Base-by-base conservation (phyloP, 1,284 basidiomycete species). In the Cerrena zonata region DNA sequence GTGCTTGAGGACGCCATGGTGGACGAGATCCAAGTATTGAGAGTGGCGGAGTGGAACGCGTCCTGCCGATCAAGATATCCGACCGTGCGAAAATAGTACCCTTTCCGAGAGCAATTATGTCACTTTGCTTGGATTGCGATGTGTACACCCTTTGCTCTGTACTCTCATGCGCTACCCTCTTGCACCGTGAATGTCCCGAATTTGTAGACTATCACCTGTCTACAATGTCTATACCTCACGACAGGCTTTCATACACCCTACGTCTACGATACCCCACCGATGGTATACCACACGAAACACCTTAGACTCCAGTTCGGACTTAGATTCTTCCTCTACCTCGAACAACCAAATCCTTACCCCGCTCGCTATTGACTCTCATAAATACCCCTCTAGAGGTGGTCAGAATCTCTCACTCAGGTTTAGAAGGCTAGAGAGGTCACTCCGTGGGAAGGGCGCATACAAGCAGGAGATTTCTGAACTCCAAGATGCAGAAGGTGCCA, bases 401-500 rank as follows among this genome's bases (percentile, higher is more conserved):
- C 72, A 70, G 56, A 76, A 82, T 54, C 69, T 82, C 2, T 71
- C 77, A 1, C 67, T 73, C 4, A 74, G 83, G 15, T 84, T 79
- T 54, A 61, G 61, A 4, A 69, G 70, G 21, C 71, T 89, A 1
- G 84, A 86, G 57, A 76, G 72, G 47, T 72, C 74, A 1, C 55
- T 81, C 11, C 67, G 76, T 26, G 72, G 71, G 19, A 82, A 78
- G 61, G 65, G 69, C 50, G 64, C 63, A 15, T 64, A 73, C 36
- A 59, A 57, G 10, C 61, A 65, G 44, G 65, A 68, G 11, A 65
- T 72, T 22, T 58, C 63, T 11, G 61, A 63, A 4, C 55, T 58
- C 19, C 45, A 41, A 18, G 53, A 56, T 19, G 50, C 48, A 3
- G 47, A 49, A 7, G 50, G 52, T 13, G 49, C 45, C 7, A 40